Percentiles rank a stretch among this genome's conserved stretches.
Evolutionary conservation across 768 basidiomycete species (phyloP).

Genomic region (Lentinus brumalis): DNA sequence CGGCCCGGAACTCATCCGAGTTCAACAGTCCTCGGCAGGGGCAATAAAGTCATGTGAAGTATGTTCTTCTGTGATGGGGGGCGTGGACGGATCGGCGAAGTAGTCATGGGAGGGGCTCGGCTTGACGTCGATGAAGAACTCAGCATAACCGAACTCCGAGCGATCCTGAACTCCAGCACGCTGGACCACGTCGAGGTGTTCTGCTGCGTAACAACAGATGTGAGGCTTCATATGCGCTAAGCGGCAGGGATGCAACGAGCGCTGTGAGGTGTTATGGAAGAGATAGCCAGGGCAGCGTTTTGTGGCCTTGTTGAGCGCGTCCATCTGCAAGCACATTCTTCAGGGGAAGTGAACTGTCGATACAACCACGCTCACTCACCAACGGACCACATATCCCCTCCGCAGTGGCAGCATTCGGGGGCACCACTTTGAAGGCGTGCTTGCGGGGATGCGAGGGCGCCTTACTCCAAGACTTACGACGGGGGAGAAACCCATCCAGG

Average conservation of each 20-base stretch:
- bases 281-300: constrained; percentile 8
- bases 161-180: neutral
- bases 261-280: neutral
- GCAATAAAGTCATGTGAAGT: constrained; percentile 1
- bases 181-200: neutral
- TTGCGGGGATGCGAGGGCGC: no score
- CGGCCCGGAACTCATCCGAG: no score
- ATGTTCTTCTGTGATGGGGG: neutral
- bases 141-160: constrained; percentile 7
- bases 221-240: constrained; percentile 1
- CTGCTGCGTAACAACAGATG: constrained; percentile 8
- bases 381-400: no score
- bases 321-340: no score
- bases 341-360: no score
- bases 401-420: no score
- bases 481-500: no score
- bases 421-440: no score
- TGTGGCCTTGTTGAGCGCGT: neutral
- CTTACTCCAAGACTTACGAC: no score
- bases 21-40: neutral
- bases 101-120: constrained; percentile 1
- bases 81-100: constrained; percentile 6
- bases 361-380: no score
- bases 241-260: neutral
- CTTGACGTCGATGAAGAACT: constrained; percentile 15